These are phyloP conservation scores for Pseudocercospora musae DNA, from an alignment of 2,329 filamentous ascomycete species.

Conservation along the genomic window DNA sequence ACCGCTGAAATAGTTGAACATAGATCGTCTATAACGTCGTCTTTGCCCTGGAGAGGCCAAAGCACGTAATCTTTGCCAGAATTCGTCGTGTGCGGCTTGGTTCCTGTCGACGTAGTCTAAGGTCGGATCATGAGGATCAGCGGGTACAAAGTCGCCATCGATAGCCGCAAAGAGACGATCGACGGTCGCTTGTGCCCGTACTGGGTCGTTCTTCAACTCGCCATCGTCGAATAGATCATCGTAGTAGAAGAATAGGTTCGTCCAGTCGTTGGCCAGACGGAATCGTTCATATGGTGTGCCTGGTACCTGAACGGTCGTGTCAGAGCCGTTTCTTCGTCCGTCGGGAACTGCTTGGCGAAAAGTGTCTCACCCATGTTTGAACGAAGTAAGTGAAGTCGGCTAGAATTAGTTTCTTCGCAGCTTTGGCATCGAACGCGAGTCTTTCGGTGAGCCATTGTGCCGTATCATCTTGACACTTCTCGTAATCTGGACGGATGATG, in stretches of 20 bases:
- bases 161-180: neutral
- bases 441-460: neutral
- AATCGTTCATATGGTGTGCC: slow-evolving; percentile 2
- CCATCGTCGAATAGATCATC: slow-evolving; percentile 6
- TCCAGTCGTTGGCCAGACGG: slow-evolving; percentile 5
- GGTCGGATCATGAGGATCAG: neutral
- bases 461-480: neutral
- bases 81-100: neutral
- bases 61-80: neutral
- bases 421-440: neutral
- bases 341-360: neutral
- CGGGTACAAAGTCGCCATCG: neutral
- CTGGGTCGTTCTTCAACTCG: neutral
- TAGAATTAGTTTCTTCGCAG: neutral
- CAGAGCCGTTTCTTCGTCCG: neutral
- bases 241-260: slow-evolving; percentile 3
- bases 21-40: neutral
- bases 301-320: neutral
- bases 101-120: neutral
- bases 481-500: neutral
- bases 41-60: neutral
- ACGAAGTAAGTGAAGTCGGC: neutral
- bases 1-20: neutral
- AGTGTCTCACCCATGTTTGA: neutral
- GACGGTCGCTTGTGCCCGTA: neutral